phyloP scores from a whole-genome alignment of 192 early-diverging fungal genomes.

The Rhizophagus prolifer region DNA sequence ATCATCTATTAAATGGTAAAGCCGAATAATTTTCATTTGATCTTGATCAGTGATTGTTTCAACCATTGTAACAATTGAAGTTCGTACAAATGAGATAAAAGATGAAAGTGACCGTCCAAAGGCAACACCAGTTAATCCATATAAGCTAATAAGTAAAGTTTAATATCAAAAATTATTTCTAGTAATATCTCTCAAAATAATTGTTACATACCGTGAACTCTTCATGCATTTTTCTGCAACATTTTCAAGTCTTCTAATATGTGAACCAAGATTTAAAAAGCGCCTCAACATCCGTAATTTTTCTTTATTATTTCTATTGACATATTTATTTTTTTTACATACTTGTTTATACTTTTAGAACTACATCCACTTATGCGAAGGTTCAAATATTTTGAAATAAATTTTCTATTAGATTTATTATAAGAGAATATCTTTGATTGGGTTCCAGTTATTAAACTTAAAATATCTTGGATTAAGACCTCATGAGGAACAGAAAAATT shows the following conservation, averaged over 20 bases:
- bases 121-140: constrained; percentile 36
- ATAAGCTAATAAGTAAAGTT: constrained; percentile 15
- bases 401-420: neutral
- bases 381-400: neutral
- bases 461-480: constrained; percentile 3
- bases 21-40: constrained; percentile 29
- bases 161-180: neutral
- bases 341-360: constrained; percentile 18
- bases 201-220: constrained; percentile 26
- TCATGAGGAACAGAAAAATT: neutral
- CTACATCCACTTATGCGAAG: constrained; percentile 27
- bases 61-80: constrained; percentile 22
- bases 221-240: constrained; percentile 27
- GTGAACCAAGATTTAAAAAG: constrained; percentile 28
- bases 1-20: constrained; percentile 33
- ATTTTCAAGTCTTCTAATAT: constrained; percentile 31
- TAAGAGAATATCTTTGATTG: constrained; percentile 23
- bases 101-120: constrained; percentile 36
- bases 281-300: neutral
- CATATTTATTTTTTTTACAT: neutral
- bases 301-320: no score
- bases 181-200: neutral
- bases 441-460: constrained; percentile 9
- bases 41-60: constrained; percentile 6
- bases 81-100: constrained; percentile 24